phyloP scores from a whole-genome alignment of 805 yeast genomes.

The Candida nanaspora region DNA sequence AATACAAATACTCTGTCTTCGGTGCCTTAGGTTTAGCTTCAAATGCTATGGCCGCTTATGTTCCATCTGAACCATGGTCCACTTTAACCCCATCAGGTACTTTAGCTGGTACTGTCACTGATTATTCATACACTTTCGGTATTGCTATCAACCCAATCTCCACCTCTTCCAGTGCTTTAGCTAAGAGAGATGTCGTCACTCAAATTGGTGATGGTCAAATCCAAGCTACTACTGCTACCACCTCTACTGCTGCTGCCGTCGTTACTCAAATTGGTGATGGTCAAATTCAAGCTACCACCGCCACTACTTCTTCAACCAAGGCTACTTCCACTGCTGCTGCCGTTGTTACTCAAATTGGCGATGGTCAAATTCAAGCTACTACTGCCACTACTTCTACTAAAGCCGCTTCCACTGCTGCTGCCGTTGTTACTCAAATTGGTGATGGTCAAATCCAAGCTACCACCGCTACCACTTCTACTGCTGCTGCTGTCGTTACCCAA shows the following conservation, averaged over 20 bases:
- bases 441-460: slow-evolving; percentile 36
- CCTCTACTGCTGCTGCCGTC: slow-evolving; percentile 16
- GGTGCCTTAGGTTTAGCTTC: slow-evolving; percentile 36
- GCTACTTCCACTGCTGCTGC: slow-evolving; percentile 25
- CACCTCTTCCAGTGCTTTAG: slow-evolving; percentile 22
- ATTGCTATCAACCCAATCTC: slow-evolving; percentile 54
- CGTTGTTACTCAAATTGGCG: slow-evolving; percentile 50
- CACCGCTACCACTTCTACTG: slow-evolving; percentile 27
- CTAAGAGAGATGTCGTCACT: slow-evolving; percentile 28
- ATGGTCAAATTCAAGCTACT: slow-evolving; percentile 54
- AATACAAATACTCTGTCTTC: slow-evolving; percentile 31
- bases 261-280: slow-evolving; percentile 32
- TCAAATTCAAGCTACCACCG: slow-evolving; percentile 29
- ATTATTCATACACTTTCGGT: slow-evolving; percentile 54
- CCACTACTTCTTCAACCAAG: slow-evolving; percentile 19
- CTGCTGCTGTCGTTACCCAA: slow-evolving; percentile 27
- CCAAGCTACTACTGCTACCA: slow-evolving; percentile 38
- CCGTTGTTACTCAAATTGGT: slow-evolving; percentile 34
- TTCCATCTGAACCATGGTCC: slow-evolving; percentile 63
- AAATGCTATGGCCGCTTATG: slow-evolving; percentile 51
- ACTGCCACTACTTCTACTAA: slow-evolving; percentile 36
- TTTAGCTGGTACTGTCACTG: slow-evolving; percentile 48
- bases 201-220: slow-evolving; percentile 53
- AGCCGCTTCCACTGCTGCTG: slow-evolving; percentile 28
- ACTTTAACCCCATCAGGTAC: slow-evolving; percentile 60